Percentiles rank a stretch among this genome's conserved stretches.
Conservation (phyloP, 2,329 filamentous ascomycete genomes). For the Penicillium italicum region DNA sequence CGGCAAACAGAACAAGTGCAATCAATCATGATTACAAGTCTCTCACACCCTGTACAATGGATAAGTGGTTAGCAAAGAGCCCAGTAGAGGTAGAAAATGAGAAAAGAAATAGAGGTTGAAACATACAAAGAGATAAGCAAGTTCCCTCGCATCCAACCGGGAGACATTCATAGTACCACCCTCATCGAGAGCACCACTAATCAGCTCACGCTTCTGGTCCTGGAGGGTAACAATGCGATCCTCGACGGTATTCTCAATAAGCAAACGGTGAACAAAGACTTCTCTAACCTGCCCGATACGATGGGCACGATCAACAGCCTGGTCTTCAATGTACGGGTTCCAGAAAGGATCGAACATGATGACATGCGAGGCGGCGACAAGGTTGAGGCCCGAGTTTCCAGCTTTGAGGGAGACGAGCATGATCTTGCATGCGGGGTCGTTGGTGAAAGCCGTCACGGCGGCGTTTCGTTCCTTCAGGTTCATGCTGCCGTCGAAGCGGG, state of each 20-base stretch:
- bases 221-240: slow-evolving; percentile 80
- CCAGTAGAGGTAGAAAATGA: background rate
- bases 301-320: slow-evolving; percentile 85
- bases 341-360: slow-evolving; percentile 92
- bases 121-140: slow-evolving; percentile 65
- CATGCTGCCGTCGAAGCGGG: slow-evolving; percentile 77
- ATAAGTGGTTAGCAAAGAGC: slow-evolving; percentile 6
- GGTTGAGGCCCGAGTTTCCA: slow-evolving; percentile 80
- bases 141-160: slow-evolving; percentile 62
- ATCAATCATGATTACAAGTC: background rate
- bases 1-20: background rate
- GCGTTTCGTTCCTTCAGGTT: slow-evolving; percentile 61
- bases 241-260: slow-evolving; percentile 76
- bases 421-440: slow-evolving; percentile 58
- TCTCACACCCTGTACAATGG: slow-evolving; percentile 20
- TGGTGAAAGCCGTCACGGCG: slow-evolving; percentile 65
- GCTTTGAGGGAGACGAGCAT: slow-evolving; percentile 78
- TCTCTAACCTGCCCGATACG: slow-evolving; percentile 74
- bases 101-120: background rate
- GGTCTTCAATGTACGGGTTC: slow-evolving; percentile 91
- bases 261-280: slow-evolving; percentile 75
- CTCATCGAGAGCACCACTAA: slow-evolving; percentile 77
- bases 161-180: slow-evolving; percentile 63
- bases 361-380: slow-evolving; percentile 77
- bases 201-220: slow-evolving; percentile 70